Percentiles rank a stretch among this genome's conserved stretches.
These are phyloP conservation scores for Geotrichum candidum DNA, from an alignment of 1,139 yeast species.

Conservation along the genomic window DNA sequence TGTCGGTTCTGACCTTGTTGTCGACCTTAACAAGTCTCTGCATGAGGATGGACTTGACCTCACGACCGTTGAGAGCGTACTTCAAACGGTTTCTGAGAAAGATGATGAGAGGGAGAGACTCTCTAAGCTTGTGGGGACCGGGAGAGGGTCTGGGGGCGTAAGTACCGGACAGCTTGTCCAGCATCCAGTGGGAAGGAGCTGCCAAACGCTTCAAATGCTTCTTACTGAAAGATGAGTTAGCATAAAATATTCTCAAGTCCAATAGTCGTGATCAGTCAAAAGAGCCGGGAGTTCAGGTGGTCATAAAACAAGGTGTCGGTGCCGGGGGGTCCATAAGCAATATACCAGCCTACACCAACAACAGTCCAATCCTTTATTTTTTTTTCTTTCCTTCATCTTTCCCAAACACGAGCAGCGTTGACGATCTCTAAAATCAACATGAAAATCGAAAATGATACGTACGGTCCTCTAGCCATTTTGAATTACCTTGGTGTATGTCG, in stretches of 20 bases:
- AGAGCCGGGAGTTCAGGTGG: background rate
- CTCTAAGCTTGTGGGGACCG: slow-evolving; percentile 99
- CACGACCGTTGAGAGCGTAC: slow-evolving; percentile 99
- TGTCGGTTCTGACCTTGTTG: slow-evolving; percentile 98
- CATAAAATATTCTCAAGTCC: background rate
- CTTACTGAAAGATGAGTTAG: slow-evolving; percentile 4
- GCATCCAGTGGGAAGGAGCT: slow-evolving; percentile 99
- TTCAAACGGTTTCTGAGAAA: slow-evolving; percentile 99
- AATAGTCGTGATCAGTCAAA: background rate
- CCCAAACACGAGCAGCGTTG: background rate
- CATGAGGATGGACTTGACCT: slow-evolving; percentile 98
- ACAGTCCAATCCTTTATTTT: background rate
- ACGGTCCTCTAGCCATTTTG: slow-evolving; percentile 96
- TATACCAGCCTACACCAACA: background rate
- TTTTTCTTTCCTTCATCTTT: background rate
- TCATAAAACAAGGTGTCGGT: background rate
- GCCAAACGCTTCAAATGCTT: slow-evolving; percentile 14
- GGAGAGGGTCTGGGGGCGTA: slow-evolving; percentile 99
- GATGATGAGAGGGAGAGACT: slow-evolving; percentile 95
- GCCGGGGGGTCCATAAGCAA: background rate
- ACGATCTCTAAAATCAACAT: background rate
- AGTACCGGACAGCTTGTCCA: slow-evolving; percentile 99
- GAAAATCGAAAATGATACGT: slow-evolving; percentile 38
- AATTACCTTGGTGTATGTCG: slow-evolving; percentile 11
- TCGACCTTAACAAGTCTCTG: slow-evolving; percentile 99